Evolutionary conservation across 352 stramenopile genomes (phyloP).

Genomic region (Phytophthora ohioensis): DNA sequence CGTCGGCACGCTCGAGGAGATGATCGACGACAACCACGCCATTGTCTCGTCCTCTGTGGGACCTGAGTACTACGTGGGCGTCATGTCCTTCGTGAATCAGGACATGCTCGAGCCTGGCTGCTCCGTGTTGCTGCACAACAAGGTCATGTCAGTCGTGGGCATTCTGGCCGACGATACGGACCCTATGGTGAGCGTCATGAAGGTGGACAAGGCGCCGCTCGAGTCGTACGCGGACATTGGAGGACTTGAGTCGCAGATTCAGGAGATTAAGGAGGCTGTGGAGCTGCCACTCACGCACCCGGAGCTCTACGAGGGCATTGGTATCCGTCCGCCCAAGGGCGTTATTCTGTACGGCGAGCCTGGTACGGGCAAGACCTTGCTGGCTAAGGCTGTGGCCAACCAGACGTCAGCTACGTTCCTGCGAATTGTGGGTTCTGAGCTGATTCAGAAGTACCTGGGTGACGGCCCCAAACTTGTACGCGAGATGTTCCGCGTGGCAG

Average conservation of each 20-base stretch:
- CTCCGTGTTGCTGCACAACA: constrained; percentile 99
- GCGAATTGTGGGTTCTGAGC: constrained; percentile 98
- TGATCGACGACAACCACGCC: constrained; percentile 99
- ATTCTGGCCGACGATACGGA: constrained; percentile 99
- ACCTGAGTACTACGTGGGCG: constrained; percentile 99
- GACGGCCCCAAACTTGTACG: constrained; percentile 99
- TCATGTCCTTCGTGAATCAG: constrained; percentile 99
- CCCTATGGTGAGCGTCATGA: constrained; percentile 99
- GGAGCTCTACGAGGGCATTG: constrained; percentile 99
- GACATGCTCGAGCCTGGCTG: constrained; percentile 99
- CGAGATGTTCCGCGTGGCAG: constrained; percentile 99
- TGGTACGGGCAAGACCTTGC: constrained; percentile 99
- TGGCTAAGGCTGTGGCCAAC: constrained; percentile 99
- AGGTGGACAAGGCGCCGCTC: constrained; percentile 99
- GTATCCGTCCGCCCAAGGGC: constrained; percentile 98
- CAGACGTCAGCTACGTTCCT: constrained; percentile 99
- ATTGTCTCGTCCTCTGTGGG: constrained; percentile 99
- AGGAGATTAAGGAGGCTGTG: constrained; percentile 96
- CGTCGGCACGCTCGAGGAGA: constrained; percentile 99
- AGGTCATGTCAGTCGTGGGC: constrained; percentile 99
- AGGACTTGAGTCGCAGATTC: constrained; percentile 98
- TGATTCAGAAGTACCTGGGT: constrained; percentile 99
- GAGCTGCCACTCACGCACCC: constrained; percentile 99
- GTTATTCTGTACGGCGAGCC: constrained; percentile 99
- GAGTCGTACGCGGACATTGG: constrained; percentile 99